Evolutionary conservation across 1,284 basidiomycete species (phyloP), one percentile per base, ranked within the genome.

Genomic region (Flammula alnicola): DNA sequence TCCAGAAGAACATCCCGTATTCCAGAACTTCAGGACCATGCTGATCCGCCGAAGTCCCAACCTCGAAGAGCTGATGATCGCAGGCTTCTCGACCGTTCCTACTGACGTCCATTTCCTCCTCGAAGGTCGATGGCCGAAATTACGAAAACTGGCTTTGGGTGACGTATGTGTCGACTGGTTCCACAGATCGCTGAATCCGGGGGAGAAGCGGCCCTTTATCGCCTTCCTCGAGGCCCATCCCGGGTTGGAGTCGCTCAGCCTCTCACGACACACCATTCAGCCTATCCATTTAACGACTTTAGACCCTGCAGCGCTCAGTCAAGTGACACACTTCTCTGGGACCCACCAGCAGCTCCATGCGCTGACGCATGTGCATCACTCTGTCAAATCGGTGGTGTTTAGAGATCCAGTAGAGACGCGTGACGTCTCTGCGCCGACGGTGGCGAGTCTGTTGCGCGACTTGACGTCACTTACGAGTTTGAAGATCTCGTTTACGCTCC

Each of bases 361-460:
- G 12, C 69, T 88, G 10, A 70, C 73, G 14, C 72, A 73, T 46
- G 62, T 76, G 9, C 75, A 75, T 52, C 66, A 63, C 39, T 68
- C 63, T 51, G 71, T 79, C 44, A 77, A 74, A 41, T 75, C 76
- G 8, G 72, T 87, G 10, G 71, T 77, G 5, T 76, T 89, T 52
- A 76, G 81, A n/a, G 84, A 88, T 50, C 74, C 85, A 1, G 75
- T 89, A 55, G 69, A 78, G 42, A 79, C 86, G 3, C 79, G 85
- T 23, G 85, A 88, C 53, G 69, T 85, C 11, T 82, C 84, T 5
- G 79, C 83, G 1, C 70, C 84, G 23, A 72, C 79, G 6, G 73
- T 88, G 2, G 77, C 81, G 4, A 74, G 73, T 30, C 70, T 84
- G 22, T 72, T 89, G 19, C 72, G 77, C 51, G 74, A 75, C 36